Base-by-base conservation (phyloP, 805 yeast species). In the Wickerhamiella hasegawae region DNA sequence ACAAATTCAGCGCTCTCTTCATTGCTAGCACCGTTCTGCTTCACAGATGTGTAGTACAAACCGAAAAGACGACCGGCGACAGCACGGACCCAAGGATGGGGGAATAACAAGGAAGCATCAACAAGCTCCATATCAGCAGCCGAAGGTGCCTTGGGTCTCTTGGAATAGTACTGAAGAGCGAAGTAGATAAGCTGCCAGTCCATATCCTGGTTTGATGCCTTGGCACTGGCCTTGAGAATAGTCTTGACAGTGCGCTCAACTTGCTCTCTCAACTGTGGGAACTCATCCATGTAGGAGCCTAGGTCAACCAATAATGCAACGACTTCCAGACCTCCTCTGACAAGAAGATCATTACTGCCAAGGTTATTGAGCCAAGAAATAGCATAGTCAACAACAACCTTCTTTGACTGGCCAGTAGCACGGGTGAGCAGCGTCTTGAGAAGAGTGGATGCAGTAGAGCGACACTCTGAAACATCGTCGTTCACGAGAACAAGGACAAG, bases 11-110 rank as follows among this genome's bases (percentile, higher is more conserved):
- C 31, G 11, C 11, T 15, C 0, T 77, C 79, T 35, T 79, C 69
- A 2, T 44, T 28, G 0, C 70, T 69, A 50, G 80, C 87, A 32
- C 73, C 71, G 20, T 59, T 56, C 12, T 50, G 45, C 24, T 60
- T 55, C 20, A 46, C 31, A 34, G 66, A 62, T 6, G 66, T 48
- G 37, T 80, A 58, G 33, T 78, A 50, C 1, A 56, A 48, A 1
- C 76, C 74, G 27, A 74, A 52, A 23, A 82, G 58, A 35, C 85
- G 62, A 5, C 76, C 58, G 1, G 92, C 61, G 4, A 68, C 58
- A 39, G 78, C 62, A 46, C 96, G 70, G 5, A 85, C 78, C 97
- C 97, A 85, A 1, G 90, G 66, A 55, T 85, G 96, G 2, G 96
- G 96, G 52, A 71, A 85, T 34, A 85, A 59, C 36, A 84, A 62